Evolutionary conservation across 75 land plant species (phyloP).

Genomic region (Selaginella tamariscina): DNA sequence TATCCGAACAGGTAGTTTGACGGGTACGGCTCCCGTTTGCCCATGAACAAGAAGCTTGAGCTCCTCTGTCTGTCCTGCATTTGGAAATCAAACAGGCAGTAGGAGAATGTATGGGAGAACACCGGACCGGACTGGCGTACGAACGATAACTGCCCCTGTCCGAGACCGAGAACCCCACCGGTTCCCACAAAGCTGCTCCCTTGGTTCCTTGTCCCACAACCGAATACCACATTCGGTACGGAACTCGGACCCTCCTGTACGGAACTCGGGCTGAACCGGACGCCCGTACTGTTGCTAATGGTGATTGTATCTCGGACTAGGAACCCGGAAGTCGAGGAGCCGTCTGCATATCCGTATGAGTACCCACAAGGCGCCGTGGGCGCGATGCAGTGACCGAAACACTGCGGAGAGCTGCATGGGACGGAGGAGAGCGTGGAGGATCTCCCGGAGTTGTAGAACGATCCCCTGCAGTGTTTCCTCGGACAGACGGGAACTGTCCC

Average conservation of each 20-base stretch:
- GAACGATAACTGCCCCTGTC: constrained; percentile 51
- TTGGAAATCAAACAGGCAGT: constrained; percentile 58
- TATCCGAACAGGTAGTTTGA: constrained; percentile 14
- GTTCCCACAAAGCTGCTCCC: constrained; percentile 34
- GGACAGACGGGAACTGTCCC: constrained; percentile 15
- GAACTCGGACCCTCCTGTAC: constrained; percentile 5
- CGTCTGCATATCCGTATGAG: constrained; percentile 40
- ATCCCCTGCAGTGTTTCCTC: constrained; percentile 12
- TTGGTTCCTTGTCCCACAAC: constrained; percentile 38
- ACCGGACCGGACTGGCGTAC: constrained; percentile 39
- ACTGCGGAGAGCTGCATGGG: constrained; percentile 25
- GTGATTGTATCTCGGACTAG: constrained; percentile 41
- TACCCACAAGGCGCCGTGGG: constrained; percentile 45
- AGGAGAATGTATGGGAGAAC: constrained; percentile 49
- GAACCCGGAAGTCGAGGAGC: constrained; percentile 35
- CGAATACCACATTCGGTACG: constrained; percentile 28
- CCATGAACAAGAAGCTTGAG: constrained; percentile 38
- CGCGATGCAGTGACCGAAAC: constrained; percentile 28
- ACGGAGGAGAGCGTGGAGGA: constrained; percentile 32
- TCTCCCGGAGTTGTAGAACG: constrained; percentile 11
- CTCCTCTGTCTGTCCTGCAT: constrained; percentile 42
- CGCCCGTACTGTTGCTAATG: constrained; percentile 23
- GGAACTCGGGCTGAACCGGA: background rate
- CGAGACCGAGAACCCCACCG: constrained; percentile 58
- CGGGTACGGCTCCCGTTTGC: background rate